Conservation (phyloP, 495 filamentous ascomycete species). For the Letharia lupina region DNA sequence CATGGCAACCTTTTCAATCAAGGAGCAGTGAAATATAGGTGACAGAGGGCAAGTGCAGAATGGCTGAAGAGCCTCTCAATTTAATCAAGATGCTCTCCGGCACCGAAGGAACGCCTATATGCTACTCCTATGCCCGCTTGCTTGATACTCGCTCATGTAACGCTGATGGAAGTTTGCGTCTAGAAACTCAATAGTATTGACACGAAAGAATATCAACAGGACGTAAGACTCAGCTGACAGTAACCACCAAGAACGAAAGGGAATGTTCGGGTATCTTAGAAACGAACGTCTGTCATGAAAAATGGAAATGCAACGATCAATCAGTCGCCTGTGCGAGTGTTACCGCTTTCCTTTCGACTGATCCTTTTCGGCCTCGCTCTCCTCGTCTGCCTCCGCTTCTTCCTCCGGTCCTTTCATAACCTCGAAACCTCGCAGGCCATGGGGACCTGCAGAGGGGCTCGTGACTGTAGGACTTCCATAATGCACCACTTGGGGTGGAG, state of each 20-base stretch:
- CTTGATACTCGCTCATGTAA: background rate
- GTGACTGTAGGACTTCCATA: slow-evolving; percentile 49
- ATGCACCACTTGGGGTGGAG: slow-evolving; percentile 53
- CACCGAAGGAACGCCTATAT: slow-evolving; percentile 4
- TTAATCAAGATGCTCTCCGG: slow-evolving; percentile 7
- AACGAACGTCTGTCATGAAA: slow-evolving; percentile 15
- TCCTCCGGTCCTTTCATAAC: slow-evolving; percentile 9
- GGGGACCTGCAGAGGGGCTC: slow-evolving; percentile 16
- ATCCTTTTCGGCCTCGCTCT: slow-evolving; percentile 3
- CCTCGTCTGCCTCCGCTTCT: slow-evolving; percentile 4
- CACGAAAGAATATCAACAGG: slow-evolving; percentile 6
- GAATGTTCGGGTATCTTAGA: slow-evolving; percentile 21
- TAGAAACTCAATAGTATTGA: slow-evolving; percentile 3
- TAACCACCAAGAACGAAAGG: slow-evolving; percentile 5
- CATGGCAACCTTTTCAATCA: background rate
- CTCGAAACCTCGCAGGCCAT: slow-evolving; percentile 13
- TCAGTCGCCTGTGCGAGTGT: background rate
- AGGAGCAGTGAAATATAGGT: background rate
- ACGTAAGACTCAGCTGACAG: background rate
- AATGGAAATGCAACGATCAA: background rate
- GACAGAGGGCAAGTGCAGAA: background rate
- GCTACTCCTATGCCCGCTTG: slow-evolving; percentile 10
- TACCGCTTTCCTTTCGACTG: slow-evolving; percentile 3
- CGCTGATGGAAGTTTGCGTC: background rate
- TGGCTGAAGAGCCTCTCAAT: background rate